Conservation (phyloP, 495 filamentous ascomycete genomes). For the Xylaria sp. region DNA sequence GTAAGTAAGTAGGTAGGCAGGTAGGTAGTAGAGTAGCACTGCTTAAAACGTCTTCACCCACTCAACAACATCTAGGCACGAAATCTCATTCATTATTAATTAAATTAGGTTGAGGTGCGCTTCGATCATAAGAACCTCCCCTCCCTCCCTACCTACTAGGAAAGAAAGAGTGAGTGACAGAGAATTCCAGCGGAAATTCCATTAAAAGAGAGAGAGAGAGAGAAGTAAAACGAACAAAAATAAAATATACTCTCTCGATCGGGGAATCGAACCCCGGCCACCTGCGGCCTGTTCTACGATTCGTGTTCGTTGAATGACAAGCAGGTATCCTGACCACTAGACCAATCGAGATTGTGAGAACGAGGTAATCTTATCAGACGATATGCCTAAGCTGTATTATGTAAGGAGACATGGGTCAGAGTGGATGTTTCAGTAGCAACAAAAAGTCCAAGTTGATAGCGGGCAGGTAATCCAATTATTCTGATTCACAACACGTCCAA, state of each 20-base stretch:
- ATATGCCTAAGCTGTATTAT: background rate
- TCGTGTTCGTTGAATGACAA: slow-evolving; percentile 3
- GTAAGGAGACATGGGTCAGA: too few species aligned
- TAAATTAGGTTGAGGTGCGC: too few species aligned
- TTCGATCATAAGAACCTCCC: too few species aligned
- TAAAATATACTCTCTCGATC: slow-evolving; percentile 46
- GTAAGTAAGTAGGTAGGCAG: too few species aligned
- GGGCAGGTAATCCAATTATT: background rate
- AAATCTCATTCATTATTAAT: too few species aligned
- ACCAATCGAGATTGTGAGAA: slow-evolving; percentile 19
- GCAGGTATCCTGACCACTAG: slow-evolving; percentile 27
- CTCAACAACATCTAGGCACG: too few species aligned
- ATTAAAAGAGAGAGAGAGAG: background rate
- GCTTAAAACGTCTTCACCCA: too few species aligned
- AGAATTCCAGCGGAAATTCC: background rate
- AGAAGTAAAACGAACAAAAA: background rate
- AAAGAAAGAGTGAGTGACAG: too few species aligned
- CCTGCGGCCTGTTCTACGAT: slow-evolving; percentile 33
- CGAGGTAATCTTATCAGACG: background rate
- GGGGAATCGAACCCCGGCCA: slow-evolving; percentile 54
- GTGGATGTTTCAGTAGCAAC: too few species aligned
- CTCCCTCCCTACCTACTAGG: too few species aligned
- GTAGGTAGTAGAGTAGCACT: too few species aligned
- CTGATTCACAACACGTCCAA: too few species aligned
- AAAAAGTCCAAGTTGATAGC: background rate